Evolutionary conservation across 805 yeast species (phyloP).

Genomic region (Yamadazyma takamatsuzukensis): DNA sequence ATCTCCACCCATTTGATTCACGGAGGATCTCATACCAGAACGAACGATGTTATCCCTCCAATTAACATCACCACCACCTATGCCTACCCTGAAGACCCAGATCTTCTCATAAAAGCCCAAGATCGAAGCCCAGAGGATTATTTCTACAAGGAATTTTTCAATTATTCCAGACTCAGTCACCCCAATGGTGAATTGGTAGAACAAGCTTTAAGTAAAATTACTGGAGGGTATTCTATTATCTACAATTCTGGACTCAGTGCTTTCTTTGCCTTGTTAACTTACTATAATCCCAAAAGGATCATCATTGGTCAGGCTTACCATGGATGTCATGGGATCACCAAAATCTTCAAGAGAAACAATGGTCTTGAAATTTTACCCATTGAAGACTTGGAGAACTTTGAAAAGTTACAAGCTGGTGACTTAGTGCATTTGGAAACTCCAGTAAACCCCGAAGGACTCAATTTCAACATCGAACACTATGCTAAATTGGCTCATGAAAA

Average conservation of each 20-base stretch:
- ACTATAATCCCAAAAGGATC: slow-evolving; percentile 67
- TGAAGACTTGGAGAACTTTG: slow-evolving; percentile 34
- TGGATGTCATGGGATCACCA: slow-evolving; percentile 73
- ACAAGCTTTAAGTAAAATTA: slow-evolving; percentile 52
- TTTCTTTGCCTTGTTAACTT: slow-evolving; percentile 67
- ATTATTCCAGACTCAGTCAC: slow-evolving; percentile 71
- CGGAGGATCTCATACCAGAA: slow-evolving; percentile 58
- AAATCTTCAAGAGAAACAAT: slow-evolving; percentile 57
- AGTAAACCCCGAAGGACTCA: slow-evolving; percentile 75
- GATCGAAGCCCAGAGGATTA: slow-evolving; percentile 15
- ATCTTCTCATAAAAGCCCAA: slow-evolving; percentile 43
- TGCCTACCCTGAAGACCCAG: slow-evolving; percentile 60
- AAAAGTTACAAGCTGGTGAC: slow-evolving; percentile 60
- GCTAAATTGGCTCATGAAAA: slow-evolving; percentile 70
- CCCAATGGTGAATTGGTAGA: slow-evolving; percentile 72
- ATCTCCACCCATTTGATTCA: slow-evolving; percentile 62
- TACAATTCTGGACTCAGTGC: slow-evolving; percentile 83
- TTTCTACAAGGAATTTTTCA: slow-evolving; percentile 7
- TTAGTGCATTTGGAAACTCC: slow-evolving; percentile 85
- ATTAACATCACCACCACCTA: slow-evolving; percentile 80
- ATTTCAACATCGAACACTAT: slow-evolving; percentile 57
- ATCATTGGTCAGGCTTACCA: slow-evolving; percentile 82
- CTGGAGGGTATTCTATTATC: slow-evolving; percentile 62
- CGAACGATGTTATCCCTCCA: slow-evolving; percentile 71
- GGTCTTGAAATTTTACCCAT: slow-evolving; percentile 44